Evolutionary conservation across 352 stramenopile species (phyloP).

Genomic region (Poterioochromonas sp.): DNA sequence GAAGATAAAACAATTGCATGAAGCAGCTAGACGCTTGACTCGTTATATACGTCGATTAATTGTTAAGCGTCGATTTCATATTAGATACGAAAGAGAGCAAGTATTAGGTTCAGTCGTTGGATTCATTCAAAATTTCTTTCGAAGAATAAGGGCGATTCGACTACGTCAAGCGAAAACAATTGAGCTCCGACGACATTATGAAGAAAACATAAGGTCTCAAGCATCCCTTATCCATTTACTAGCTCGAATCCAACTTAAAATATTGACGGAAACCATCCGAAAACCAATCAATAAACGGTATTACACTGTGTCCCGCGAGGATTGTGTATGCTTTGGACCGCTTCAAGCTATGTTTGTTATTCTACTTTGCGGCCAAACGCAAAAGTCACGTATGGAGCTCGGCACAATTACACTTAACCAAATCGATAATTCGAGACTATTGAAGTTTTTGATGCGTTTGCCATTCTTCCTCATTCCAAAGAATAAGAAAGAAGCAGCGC

Average conservation of each 20-base stretch:
- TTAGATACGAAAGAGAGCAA: neutral
- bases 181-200: neutral
- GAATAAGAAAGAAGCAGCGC: neutral
- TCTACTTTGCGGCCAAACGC: neutral
- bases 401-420: neutral
- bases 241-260: neutral
- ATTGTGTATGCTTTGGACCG: slow-evolving; percentile 7
- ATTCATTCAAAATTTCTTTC: neutral
- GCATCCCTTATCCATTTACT: neutral
- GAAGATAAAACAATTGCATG: neutral
- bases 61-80: neutral
- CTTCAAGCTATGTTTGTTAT: slow-evolving; percentile 18
- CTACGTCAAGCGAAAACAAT: neutral
- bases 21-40: neutral
- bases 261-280: slow-evolving; percentile 2
- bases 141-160: neutral
- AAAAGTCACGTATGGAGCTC: neutral
- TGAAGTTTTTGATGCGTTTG: neutral
- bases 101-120: neutral
- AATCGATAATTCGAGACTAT: neutral
- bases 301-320: neutral
- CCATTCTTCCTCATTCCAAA: neutral
- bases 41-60: neutral
- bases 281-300: neutral
- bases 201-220: neutral